A percentile compares a stretch with the other conserved stretches of the same genome.
These are phyloP conservation scores for Scedosporium boydii DNA, from an alignment of 2,329 filamentous ascomycete species.

Conservation along the genomic window DNA sequence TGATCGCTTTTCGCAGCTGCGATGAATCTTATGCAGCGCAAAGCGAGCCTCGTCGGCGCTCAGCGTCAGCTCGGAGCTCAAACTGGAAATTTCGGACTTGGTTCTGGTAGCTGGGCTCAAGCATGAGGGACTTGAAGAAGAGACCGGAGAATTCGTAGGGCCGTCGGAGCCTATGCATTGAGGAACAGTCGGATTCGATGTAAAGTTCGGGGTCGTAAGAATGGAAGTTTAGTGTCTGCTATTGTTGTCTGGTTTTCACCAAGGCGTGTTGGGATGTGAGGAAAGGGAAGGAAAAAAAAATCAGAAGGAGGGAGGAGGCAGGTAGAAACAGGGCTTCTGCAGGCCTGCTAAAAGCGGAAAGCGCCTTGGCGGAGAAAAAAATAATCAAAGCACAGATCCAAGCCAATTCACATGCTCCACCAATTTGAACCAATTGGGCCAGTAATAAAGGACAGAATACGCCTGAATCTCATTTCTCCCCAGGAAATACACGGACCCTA, in stretches of 20 bases:
- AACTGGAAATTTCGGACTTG: constrained; percentile 5
- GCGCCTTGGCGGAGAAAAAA: background rate
- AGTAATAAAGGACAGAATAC: background rate
- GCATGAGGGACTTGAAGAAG: constrained; percentile 6
- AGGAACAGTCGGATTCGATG: background rate
- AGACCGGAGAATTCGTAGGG: background rate
- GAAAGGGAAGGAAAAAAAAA: background rate
- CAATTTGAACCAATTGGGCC: background rate
- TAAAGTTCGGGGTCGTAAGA: background rate
- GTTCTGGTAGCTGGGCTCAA: constrained; percentile 3
- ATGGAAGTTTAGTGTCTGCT: background rate
- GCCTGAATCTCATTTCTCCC: background rate
- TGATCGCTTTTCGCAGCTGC: background rate
- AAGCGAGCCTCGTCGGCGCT: constrained; percentile 7
- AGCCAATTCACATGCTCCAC: background rate
- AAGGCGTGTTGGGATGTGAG: background rate
- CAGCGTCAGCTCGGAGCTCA: constrained; percentile 7
- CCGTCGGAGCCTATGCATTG: constrained; percentile 5
- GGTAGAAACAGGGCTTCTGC: background rate
- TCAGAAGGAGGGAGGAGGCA: background rate
- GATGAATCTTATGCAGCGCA: background rate
- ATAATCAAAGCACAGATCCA: background rate
- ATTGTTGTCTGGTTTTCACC: constrained; percentile 1
- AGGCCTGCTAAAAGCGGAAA: background rate
- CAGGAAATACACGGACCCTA: background rate